A percentile compares a stretch with the other conserved stretches of the same genome.
Conservation (phyloP, 306 rosid genomes). For the Rosa chinensis region DNA sequence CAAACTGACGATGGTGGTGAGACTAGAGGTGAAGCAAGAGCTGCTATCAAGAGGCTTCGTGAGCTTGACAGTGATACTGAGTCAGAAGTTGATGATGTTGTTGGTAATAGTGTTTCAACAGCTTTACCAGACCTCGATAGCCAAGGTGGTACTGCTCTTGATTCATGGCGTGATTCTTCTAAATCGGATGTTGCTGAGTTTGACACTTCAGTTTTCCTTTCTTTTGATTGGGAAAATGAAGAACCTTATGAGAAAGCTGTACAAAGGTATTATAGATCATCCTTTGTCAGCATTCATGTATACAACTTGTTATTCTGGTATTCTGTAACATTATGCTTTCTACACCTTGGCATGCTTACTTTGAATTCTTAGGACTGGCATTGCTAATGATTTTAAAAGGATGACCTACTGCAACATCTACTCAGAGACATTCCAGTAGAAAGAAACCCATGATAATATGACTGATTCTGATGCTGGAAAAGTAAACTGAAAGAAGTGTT, state of each 20-base stretch:
- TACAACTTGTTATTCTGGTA: conserved; percentile 4
- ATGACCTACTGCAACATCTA: background rate
- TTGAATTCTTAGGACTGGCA: background rate
- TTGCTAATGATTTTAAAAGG: conserved; percentile 8
- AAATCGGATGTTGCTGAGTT: conserved; percentile 67
- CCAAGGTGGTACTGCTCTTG: conserved; percentile 52
- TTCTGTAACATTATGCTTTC: background rate
- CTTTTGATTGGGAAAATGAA: conserved; percentile 96
- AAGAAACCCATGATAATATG: background rate
- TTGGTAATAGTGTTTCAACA: conserved; percentile 50
- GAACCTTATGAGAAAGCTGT: conserved; percentile 89
- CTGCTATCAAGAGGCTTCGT: conserved; percentile 82
- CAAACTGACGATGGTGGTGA: conserved; percentile 54
- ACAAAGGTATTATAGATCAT: conserved; percentile 58
- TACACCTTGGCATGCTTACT: background rate
- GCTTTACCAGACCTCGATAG: conserved; percentile 48
- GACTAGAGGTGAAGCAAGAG: conserved; percentile 52
- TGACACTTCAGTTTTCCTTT: conserved; percentile 80
- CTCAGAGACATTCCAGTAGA: conserved; percentile 7
- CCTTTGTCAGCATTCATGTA: conserved; percentile 15
- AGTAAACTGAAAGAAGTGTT: conserved; percentile 1
- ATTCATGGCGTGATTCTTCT: conserved; percentile 59
- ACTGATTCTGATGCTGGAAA: background rate
- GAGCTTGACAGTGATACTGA: conserved; percentile 84
- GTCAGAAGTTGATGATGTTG: conserved; percentile 77